phyloP scores from a whole-genome alignment of 1,284 basidiomycete genomes.

The Melampsora medusae region DNA sequence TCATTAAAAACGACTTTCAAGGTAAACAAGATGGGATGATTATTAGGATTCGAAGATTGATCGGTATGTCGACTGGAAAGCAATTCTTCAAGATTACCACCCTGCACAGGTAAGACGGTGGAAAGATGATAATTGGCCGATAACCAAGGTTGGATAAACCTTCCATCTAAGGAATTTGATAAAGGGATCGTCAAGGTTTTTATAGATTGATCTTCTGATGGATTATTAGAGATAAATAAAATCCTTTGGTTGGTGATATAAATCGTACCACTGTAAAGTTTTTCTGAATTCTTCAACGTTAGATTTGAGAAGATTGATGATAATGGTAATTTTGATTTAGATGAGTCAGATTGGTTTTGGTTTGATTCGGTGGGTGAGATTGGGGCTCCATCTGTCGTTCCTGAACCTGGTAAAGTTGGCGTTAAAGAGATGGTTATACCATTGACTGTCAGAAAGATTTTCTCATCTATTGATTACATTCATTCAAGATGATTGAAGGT shows the following conservation, averaged over 20 bases:
- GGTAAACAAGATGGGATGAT: background rate
- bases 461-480: slow-evolving; percentile 1
- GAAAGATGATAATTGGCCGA: slow-evolving; percentile 41
- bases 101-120: slow-evolving; percentile 23
- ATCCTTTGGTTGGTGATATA: slow-evolving; percentile 35
- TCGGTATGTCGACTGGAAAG: background rate
- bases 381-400: slow-evolving; percentile 8
- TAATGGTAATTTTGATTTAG: slow-evolving; percentile 17
- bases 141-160: slow-evolving; percentile 34
- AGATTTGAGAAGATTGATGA: slow-evolving; percentile 6
- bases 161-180: slow-evolving; percentile 21
- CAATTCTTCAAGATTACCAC: slow-evolving; percentile 11
- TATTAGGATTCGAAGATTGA: background rate
- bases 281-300: background rate
- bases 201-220: background rate
- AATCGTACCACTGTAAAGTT: slow-evolving; percentile 10
- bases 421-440: slow-evolving; percentile 3
- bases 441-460: slow-evolving; percentile 20
- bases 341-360: background rate
- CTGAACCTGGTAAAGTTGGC: slow-evolving; percentile 21
- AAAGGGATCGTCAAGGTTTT: slow-evolving; percentile 29
- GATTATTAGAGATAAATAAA: slow-evolving; percentile 18
- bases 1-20: slow-evolving; percentile 33
- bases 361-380: background rate
- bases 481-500: background rate